Base-by-base conservation (phyloP, 805 yeast species). In the Hermanozyma aechmeae region DNA sequence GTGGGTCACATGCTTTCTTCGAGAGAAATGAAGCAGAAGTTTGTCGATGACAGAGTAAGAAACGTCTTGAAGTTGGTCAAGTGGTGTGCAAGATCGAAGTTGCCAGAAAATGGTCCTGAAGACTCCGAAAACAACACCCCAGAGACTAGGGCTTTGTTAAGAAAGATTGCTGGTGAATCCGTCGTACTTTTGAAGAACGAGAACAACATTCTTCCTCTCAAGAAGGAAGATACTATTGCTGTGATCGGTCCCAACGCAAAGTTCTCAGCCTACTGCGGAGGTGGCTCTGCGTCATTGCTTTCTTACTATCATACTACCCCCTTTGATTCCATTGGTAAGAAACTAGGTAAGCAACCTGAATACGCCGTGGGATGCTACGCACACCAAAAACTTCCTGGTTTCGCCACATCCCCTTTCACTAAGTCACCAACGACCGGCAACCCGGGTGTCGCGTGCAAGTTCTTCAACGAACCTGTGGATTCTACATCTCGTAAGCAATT, bases 221-320 rank as follows among this genome's bases (percentile, higher is more conserved):
- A 42, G 23, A 64, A 58, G 37, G 33, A 41, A 13, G 61, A 60
- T 26, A 57, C 45, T 8, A 55, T 64, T 19, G 71, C 73, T 2
- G 66, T 76, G 13, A 68, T 76, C 42, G 83, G 82, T 3, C 79
- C 79, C 21, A 71, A 69, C 37, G 79, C 73, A 16, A 68, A 60
- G 37, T 48, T 45, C 26, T 56, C 73, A 5, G 61, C 65, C 23
- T 67, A 58, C 35, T 65, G 73, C 15, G 80, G 81, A 33, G 81
- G 81, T 37, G 81, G 81, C 6, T 73, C 79, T 13, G 78, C 79
- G 21, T 55, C 73, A 8, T 50, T 70, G 37, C 48, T 51, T 14
- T 64, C 74, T 4, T 61, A 68, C 43, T 68, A 71, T 45, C 51
- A 59, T 11, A 56, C 68, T 6, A 51, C 73, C 10, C 75, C 76